Evolutionary conservation across 2,329 filamentous ascomycete species (phyloP).

Genomic region (Ramularia endophylla): DNA sequence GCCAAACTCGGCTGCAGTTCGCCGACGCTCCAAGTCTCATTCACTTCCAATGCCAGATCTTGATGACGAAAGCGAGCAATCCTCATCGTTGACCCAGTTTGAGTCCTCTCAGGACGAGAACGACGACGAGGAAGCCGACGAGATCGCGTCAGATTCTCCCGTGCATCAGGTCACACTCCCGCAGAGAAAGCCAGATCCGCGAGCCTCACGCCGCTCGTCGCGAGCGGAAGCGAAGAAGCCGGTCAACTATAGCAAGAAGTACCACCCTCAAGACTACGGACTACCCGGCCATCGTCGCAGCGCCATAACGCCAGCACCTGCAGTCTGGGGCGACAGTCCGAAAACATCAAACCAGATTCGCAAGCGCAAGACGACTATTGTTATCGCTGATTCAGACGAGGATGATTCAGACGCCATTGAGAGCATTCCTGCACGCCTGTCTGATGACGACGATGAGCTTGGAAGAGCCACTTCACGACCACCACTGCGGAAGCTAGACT

Average conservation of each 20-base stretch:
- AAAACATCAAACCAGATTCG: background rate
- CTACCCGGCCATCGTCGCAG: constrained; percentile 17
- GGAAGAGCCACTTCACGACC: too few relatives aligned
- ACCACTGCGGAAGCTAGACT: too few relatives aligned
- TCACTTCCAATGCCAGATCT: constrained; percentile 4
- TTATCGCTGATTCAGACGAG: background rate
- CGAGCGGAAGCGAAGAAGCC: constrained; percentile 17
- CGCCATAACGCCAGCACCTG: constrained; percentile 3
- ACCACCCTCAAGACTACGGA: constrained; percentile 23
- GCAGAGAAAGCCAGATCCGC: constrained; percentile 16
- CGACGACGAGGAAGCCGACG: background rate
- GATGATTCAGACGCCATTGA: constrained; percentile 3
- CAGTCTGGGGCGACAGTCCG: background rate
- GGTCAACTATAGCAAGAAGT: constrained; percentile 19
- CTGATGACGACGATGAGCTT: too few relatives aligned
- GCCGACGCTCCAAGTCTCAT: constrained; percentile 9
- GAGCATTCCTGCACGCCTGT: background rate
- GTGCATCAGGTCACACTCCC: background rate
- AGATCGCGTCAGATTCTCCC: background rate
- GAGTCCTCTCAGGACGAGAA: constrained; percentile 6
- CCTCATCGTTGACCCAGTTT: background rate
- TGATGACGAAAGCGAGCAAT: constrained; percentile 5
- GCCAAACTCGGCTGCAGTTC: constrained; percentile 10
- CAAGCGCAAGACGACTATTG: constrained; percentile 5
- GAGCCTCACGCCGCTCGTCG: constrained; percentile 19